Evolutionary conservation across 805 yeast species (phyloP), one percentile per base, ranked within the genome.

Genomic region (Yarrowia sp.): DNA sequence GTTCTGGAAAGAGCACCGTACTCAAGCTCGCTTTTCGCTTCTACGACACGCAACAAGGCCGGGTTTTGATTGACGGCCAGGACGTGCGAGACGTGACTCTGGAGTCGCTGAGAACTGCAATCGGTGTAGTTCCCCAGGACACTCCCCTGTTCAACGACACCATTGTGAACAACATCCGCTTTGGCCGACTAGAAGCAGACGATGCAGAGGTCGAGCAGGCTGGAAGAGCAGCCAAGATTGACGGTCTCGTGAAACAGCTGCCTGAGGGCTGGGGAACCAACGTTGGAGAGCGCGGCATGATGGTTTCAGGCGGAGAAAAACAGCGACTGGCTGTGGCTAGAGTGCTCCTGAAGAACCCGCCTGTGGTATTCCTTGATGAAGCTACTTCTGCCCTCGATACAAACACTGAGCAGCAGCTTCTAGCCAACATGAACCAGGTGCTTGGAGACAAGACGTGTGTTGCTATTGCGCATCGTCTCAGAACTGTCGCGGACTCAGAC

Each of bases 301-400:
- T 94, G 99, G 92, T 94, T 49, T 90, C 97, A 24, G 99, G 99
- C 16, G 99, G 99, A 64, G 99, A 94, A 72, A 92, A 94, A 72
- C 99, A 94, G 74, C 78, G 99, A 65, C 78, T 94, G 42, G 98
- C 99, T 0, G 90, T 94, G 66, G 94, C 97, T 0, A 80, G 99
- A 66, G 82, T 94, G n/a, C 73, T 94, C 42, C 75, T 94, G 67
- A 94, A 94, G 73, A 80, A 84, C 65, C 84, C 97, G 0, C 93
- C 94, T 25, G 90, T 94, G 55, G 88, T 96, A 62, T 93, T 94
- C 73, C 92, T 94, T 67, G 99, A 94, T 71, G 99, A 94, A 70
- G 98, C 99, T 2, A 75, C 99, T 0, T 87, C 96, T 51, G 98
- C 99, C 0, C 78, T 94, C 49, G 99, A 94, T 72, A 94, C 99